phyloP scores from a whole-genome alignment of 2,329 filamentous ascomycete species.

The Neurospora crassa region DNA sequence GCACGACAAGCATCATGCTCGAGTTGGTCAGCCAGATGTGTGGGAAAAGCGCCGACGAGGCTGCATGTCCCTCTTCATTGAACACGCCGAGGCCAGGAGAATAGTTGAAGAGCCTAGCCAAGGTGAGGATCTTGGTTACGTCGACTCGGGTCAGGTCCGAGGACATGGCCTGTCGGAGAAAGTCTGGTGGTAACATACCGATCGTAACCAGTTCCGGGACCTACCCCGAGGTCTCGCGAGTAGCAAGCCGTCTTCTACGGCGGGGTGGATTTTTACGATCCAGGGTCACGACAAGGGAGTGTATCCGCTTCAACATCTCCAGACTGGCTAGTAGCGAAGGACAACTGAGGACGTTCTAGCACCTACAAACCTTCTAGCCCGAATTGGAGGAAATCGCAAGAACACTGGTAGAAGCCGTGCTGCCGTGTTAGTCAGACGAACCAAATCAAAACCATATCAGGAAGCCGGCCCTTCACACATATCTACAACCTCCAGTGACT shows the following conservation, averaged over 20 bases:
- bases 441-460: not conserved
- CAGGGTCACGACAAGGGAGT: not conserved
- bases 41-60: not conserved
- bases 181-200: not conserved
- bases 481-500: not conserved
- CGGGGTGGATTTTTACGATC: too few species aligned
- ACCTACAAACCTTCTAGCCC: not conserved
- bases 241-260: too few species aligned
- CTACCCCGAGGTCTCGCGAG: not conserved
- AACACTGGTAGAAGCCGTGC: not conserved
- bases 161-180: accelerated
- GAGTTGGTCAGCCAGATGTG: too few species aligned
- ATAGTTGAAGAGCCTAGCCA: not conserved
- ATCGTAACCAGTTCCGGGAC: not conserved
- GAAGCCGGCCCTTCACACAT: not conserved
- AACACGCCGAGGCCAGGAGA: not conserved
- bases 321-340: not conserved
- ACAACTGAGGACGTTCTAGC: not conserved
- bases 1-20: not conserved
- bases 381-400: not conserved
- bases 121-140: not conserved
- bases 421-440: not conserved
- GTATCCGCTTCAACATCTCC: not conserved
- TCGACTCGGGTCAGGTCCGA: not conserved
- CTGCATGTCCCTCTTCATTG: not conserved